A percentile compares a stretch with the other conserved stretches of the same genome.
Conservation (phyloP, 1,284 basidiomycete genomes). For the Malassezia caprae region DNA sequence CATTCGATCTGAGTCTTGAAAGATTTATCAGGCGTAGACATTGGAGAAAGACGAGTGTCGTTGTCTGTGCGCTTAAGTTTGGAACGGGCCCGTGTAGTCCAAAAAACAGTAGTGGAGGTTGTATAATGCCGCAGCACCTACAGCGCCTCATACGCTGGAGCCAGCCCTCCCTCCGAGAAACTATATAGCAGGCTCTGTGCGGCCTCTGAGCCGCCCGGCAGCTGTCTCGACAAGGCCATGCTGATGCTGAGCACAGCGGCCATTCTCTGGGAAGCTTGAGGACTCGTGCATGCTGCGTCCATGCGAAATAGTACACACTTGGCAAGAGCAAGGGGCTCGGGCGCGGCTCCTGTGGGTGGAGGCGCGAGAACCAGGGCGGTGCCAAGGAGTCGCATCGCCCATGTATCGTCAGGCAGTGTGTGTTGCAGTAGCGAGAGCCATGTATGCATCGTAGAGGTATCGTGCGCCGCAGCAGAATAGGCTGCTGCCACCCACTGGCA, state of each 20-base stretch:
- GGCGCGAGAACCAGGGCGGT: not conserved
- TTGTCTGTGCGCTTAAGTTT: not conserved
- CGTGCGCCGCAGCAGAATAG: not conserved
- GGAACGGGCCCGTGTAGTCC: not conserved
- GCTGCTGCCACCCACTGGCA: not conserved
- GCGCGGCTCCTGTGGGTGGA: not conserved
- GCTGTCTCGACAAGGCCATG: not conserved
- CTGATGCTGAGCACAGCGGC: not conserved
- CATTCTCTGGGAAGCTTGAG: not conserved
- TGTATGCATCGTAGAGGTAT: not conserved
- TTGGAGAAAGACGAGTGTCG: not conserved
- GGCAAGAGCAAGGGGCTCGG: not conserved
- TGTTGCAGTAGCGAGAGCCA: not conserved
- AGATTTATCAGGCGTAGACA: slow-evolving; percentile 35
- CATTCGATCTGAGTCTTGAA: slow-evolving; percentile 46
- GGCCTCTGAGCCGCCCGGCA: not conserved
- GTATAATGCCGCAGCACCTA: not conserved
- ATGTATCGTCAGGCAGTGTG: not conserved
- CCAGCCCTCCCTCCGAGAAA: not conserved
- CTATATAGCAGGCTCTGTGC: not conserved
- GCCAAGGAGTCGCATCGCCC: not conserved
- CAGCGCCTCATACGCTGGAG: not conserved
- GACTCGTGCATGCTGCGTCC: not conserved
- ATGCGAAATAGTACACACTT: not conserved
- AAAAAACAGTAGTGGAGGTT: not conserved